Percentiles rank a stretch among this genome's conserved stretches.
These are phyloP conservation scores for Aspergillus pseudonomiae DNA, from an alignment of 2,329 filamentous ascomycete species.

Conservation along the genomic window DNA sequence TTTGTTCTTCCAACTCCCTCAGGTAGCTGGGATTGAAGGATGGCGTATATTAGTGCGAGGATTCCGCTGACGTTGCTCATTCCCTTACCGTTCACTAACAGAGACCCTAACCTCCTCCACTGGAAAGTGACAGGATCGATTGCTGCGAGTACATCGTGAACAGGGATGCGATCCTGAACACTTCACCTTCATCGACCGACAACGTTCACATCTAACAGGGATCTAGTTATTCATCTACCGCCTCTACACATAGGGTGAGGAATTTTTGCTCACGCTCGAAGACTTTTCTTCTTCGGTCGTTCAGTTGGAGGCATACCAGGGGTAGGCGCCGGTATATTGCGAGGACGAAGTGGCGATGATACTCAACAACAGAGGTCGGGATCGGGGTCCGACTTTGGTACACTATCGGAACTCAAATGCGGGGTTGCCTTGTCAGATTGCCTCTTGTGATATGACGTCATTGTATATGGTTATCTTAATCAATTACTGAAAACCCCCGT, in stretches of 20 bases:
- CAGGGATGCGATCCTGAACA: constrained; percentile 31
- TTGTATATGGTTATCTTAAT: not conserved
- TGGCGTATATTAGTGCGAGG: not conserved
- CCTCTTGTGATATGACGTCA: not conserved
- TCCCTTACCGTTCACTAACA: constrained; percentile 21
- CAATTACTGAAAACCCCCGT: too few relatives aligned
- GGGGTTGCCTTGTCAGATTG: not conserved
- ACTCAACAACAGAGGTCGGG: not conserved
- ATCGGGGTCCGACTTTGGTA: not conserved
- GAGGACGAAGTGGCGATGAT: not conserved
- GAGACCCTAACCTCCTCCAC: constrained; percentile 25
- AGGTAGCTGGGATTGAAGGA: not conserved
- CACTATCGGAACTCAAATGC: not conserved
- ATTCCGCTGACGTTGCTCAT: not conserved
- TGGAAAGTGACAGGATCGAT: constrained; percentile 26
- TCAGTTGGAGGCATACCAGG: not conserved
- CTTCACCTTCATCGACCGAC: constrained; percentile 34
- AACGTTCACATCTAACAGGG: constrained; percentile 26
- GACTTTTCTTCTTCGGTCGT: not conserved
- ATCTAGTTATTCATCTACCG: not conserved
- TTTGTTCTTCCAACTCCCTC: not conserved
- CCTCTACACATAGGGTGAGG: not conserved
- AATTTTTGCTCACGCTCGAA: not conserved
- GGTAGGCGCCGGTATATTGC: not conserved
- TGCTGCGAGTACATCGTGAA: constrained; percentile 27